These are phyloP conservation scores for Talaromyces marneffei DNA, from an alignment of 2,329 filamentous ascomycete genomes.

Conservation along the genomic window DNA sequence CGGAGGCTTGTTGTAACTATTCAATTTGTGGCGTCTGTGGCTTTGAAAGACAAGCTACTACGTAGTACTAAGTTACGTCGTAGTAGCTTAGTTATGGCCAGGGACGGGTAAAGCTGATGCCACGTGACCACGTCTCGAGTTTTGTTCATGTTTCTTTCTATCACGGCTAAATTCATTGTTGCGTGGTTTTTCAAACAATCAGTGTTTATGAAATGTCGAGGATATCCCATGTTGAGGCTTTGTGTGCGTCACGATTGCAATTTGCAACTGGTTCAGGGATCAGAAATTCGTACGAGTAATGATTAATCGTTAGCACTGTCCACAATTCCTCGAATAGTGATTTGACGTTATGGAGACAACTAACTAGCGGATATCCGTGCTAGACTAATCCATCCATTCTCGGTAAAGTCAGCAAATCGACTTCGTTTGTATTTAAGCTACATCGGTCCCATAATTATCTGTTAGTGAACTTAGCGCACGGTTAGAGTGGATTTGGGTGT, in stretches of 20 bases:
- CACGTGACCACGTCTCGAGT: not conserved
- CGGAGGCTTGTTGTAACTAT: not conserved
- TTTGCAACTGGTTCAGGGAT: not conserved
- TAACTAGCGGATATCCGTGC: not conserved
- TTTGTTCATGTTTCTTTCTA: not conserved
- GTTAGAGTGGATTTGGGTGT: not conserved
- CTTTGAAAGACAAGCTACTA: not conserved
- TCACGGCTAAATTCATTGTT: not conserved
- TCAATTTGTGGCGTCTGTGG: constrained; percentile 1
- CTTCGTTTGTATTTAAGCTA: not conserved
- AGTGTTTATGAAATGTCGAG: not conserved
- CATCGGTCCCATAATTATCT: not conserved
- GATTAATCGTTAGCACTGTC: not conserved
- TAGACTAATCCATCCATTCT: not conserved
- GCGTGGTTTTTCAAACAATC: not conserved
- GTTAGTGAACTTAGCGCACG: not conserved
- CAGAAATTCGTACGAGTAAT: not conserved
- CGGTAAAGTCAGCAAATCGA: not conserved
- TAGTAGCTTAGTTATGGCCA: no score
- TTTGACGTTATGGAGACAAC: not conserved
- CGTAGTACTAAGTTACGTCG: no score
- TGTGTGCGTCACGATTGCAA: not conserved
- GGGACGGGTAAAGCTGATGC: not conserved
- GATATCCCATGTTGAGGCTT: not conserved
- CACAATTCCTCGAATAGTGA: not conserved